Conservation (phyloP, 306 rosid genomes). For the Malus sylvestris region DNA sequence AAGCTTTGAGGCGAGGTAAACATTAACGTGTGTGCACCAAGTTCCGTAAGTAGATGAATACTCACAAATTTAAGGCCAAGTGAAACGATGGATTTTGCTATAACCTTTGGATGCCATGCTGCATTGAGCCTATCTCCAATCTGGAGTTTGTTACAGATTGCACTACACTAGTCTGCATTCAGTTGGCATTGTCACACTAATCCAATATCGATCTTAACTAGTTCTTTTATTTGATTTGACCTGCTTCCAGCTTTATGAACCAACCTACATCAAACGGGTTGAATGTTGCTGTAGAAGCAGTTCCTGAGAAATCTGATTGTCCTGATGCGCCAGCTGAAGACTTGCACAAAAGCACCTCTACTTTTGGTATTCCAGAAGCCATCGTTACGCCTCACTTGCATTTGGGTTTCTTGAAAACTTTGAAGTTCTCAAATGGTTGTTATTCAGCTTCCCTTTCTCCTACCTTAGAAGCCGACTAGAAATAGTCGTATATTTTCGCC, state of each 20-base stretch:
- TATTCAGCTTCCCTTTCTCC: slow-evolving; percentile 39
- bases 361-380: slow-evolving; percentile 64
- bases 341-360: slow-evolving; percentile 14
- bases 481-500: background rate
- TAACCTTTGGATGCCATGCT: background rate
- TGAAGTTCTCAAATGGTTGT: slow-evolving; percentile 33
- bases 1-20: slow-evolving; percentile 88
- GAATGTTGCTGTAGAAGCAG: slow-evolving; percentile 65
- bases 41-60: background rate
- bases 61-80: background rate
- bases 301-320: slow-evolving; percentile 36
- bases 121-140: background rate
- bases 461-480: slow-evolving; percentile 11
- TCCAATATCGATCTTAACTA: background rate
- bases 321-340: slow-evolving; percentile 22
- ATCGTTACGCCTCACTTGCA: slow-evolving; percentile 26
- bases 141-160: background rate
- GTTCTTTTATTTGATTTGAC: slow-evolving; percentile 7
- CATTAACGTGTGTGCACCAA: background rate
- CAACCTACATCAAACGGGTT: slow-evolving; percentile 57
- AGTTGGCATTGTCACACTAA: background rate
- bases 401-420: slow-evolving; percentile 29
- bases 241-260: slow-evolving; percentile 49
- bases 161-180: background rate
- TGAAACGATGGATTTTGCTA: background rate